Evolutionary conservation across 2,329 filamentous ascomycete species (phyloP).

Genomic region (Cytospora mali): DNA sequence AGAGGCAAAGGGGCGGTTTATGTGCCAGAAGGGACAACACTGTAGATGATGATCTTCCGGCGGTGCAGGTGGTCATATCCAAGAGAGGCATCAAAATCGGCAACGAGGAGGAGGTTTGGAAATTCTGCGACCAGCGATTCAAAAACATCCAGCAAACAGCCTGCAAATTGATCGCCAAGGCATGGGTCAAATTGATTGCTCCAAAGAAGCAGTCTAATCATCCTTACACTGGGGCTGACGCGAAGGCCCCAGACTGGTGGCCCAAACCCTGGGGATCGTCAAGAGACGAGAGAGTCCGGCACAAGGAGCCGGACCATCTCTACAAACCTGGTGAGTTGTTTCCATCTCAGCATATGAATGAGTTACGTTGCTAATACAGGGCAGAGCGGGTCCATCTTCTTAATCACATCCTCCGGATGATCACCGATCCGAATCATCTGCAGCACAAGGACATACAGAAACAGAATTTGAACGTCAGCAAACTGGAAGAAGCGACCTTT

Average conservation of each 20-base stretch:
- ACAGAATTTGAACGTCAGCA: slow-evolving; percentile 54
- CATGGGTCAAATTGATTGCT: slow-evolving; percentile 74
- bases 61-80: slow-evolving; percentile 40
- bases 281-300: slow-evolving; percentile 59
- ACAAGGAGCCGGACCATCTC: slow-evolving; percentile 75
- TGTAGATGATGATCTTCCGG: slow-evolving; percentile 44
- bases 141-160: slow-evolving; percentile 70
- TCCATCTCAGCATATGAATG: not conserved
- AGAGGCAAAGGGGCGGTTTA: slow-evolving; percentile 38
- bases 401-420: slow-evolving; percentile 61
- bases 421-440: slow-evolving; percentile 52
- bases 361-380: slow-evolving; percentile 19
- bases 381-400: slow-evolving; percentile 62
- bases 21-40: slow-evolving; percentile 41
- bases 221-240: slow-evolving; percentile 69
- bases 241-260: slow-evolving; percentile 69
- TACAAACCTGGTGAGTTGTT: slow-evolving; percentile 47
- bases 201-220: slow-evolving; percentile 77
- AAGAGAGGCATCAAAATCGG: slow-evolving; percentile 55
- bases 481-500: slow-evolving; percentile 60
- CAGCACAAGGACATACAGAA: slow-evolving; percentile 58
- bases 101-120: slow-evolving; percentile 56
- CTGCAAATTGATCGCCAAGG: slow-evolving; percentile 73
- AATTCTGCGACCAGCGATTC: slow-evolving; percentile 64
- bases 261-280: slow-evolving; percentile 56